These are phyloP conservation scores for Pseudopyricularia cyperi DNA, from an alignment of 2,329 filamentous ascomycete genomes.

Conservation along the genomic window DNA sequence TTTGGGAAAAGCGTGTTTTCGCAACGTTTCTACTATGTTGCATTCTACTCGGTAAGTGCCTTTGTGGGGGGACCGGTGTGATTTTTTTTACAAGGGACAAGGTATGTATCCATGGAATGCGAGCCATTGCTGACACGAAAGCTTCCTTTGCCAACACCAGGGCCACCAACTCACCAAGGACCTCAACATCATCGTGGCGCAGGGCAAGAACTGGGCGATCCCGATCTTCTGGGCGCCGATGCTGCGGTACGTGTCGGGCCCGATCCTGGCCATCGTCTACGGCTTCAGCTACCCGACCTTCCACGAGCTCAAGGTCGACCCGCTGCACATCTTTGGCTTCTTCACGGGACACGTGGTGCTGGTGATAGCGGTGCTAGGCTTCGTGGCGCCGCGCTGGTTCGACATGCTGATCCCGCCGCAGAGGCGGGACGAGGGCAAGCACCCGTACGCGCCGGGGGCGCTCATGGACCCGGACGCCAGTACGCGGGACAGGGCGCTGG, in stretches of 20 bases:
- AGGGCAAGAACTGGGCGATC: slow-evolving; percentile 42
- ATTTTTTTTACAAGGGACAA: too few species aligned
- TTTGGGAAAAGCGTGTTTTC: slow-evolving; percentile 24
- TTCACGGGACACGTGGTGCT: slow-evolving; percentile 31
- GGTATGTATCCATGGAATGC: background rate
- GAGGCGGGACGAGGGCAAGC: slow-evolving; percentile 24
- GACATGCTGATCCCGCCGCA: slow-evolving; percentile 34
- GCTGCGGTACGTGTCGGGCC: slow-evolving; percentile 34
- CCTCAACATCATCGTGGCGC: slow-evolving; percentile 38
- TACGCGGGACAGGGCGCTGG: background rate
- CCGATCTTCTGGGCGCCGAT: slow-evolving; percentile 36
- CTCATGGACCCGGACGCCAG: background rate
- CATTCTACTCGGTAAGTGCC: slow-evolving; percentile 40
- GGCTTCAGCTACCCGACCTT: slow-evolving; percentile 38
- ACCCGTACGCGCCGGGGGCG: background rate
- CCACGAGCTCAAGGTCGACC: slow-evolving; percentile 31
- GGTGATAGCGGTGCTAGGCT: slow-evolving; percentile 30
- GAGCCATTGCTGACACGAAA: background rate
- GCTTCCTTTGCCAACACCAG: slow-evolving; percentile 14
- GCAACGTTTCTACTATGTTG: slow-evolving; percentile 35
- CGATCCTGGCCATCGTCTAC: slow-evolving; percentile 36
- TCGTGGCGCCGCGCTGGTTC: slow-evolving; percentile 40
- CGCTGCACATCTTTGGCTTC: slow-evolving; percentile 36
- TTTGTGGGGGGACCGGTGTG: too few species aligned
- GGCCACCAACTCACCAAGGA: slow-evolving; percentile 42